Evolutionary conservation across 1,284 basidiomycete species (phyloP), one percentile per base, ranked within the genome.

Genomic region (Cryptococcus jaspeensis): DNA sequence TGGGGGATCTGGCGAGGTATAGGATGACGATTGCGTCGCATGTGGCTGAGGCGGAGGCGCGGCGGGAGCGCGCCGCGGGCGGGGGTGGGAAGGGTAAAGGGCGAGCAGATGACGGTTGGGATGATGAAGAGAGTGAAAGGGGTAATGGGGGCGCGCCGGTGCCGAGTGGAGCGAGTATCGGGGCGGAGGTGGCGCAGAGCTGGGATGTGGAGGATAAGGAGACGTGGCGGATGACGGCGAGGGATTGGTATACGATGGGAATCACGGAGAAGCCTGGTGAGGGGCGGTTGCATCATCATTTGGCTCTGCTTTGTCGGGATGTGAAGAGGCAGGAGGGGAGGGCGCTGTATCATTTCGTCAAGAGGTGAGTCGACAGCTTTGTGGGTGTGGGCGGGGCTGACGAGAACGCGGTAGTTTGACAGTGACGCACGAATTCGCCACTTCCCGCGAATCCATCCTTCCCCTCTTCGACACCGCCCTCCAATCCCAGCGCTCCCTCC

Each of bases 1-100:
- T 99, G 13, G 95, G 95, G 23, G 94, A 98, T 76, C 83, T 99
- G 36, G 93, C 95, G 0, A 83, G 94, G 28, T 98, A 96, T 73
- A 84, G 90, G 49, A 95, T 98, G 90, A 88, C 89, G 3, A 89
- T 96, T n/a, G 89, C 82, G 9, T 78, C 72, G 46, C 67, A 78
- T 53, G 66, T 78, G 37, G 63, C 71, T 11, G 73, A 75, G 73
- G 80, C 42, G 28, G 15, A 44, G 35, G 12, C 28, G 48, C 43
- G 59, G 51, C 22, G 23, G 28, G 48, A 50, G 16, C 18, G 15
- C 39, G 28, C 25, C 22, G n/a, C 39, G 46, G 25, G 44, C 20
- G 15, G 38, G 25, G 18, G 38, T n/a, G n/a, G 13, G 39, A 22
- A 41, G 35, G 51, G 57, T 18, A 43, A 47, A 39, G 22, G 50